phyloP scores from a whole-genome alignment of 129 eudicot species.

The Pulicaria dysenterica region DNA sequence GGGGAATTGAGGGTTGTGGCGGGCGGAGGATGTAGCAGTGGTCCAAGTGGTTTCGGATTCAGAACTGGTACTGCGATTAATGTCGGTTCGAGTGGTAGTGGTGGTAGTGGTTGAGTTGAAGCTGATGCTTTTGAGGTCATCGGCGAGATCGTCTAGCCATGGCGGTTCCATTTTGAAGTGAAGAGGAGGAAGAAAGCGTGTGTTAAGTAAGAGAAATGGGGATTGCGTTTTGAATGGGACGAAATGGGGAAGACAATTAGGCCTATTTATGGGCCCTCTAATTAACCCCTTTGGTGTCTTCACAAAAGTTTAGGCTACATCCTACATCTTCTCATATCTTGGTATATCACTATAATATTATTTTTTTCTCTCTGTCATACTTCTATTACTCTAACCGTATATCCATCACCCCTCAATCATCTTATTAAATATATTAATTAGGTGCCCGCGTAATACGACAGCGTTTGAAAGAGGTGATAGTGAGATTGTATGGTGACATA shows the following conservation, averaged over 20 bases:
- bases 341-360: no score
- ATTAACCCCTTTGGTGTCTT: no score
- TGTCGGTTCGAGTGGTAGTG: slow-evolving; percentile 45
- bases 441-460: no score
- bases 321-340: no score
- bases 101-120: slow-evolving; percentile 77
- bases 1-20: slow-evolving; percentile 38
- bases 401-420: no score
- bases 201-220: neutral
- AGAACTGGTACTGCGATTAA: slow-evolving; percentile 70
- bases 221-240: slow-evolving; percentile 9
- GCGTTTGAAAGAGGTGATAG: no score
- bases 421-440: no score
- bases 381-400: no score
- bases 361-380: no score
- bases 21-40: slow-evolving; percentile 54
- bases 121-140: slow-evolving; percentile 79
- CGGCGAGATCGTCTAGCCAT: slow-evolving; percentile 54
- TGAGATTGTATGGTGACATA: no score
- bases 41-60: slow-evolving; percentile 67
- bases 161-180: slow-evolving; percentile 53
- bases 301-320: no score
- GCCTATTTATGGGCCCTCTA: no score
- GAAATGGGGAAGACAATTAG: neutral
- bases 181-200: neutral